Percentiles rank a stretch among this genome's conserved stretches.
Evolutionary conservation across 306 rosid species (phyloP).

Genomic region (Cucurbita moschata): DNA sequence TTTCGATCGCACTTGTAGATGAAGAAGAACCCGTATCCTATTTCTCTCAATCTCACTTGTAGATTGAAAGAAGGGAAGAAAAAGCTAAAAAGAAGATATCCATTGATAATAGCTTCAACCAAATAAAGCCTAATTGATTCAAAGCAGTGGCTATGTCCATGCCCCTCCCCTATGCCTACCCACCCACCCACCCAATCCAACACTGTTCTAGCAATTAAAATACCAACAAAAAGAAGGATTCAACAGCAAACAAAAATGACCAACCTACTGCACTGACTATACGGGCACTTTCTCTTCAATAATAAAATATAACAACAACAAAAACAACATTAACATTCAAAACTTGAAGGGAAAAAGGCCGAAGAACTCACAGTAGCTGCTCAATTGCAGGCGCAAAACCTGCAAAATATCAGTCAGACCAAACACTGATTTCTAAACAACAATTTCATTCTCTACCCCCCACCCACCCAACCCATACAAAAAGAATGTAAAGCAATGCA

Average conservation of each 20-base stretch:
- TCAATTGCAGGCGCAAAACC: conserved; percentile 7
- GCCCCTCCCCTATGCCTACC: neutral
- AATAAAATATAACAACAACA: neutral
- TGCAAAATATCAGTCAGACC: conserved; percentile 4
- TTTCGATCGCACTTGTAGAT: too few species aligned
- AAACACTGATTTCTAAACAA: neutral
- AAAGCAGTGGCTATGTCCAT: neutral
- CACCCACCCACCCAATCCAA: neutral
- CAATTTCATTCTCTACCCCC: neutral
- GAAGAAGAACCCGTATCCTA: neutral
- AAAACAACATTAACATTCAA: neutral
- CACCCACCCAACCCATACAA: neutral
- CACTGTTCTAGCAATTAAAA: neutral
- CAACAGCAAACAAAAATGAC: neutral
- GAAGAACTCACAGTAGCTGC: neutral
- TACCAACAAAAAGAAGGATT: neutral
- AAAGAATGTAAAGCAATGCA: neutral
- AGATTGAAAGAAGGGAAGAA: neutral
- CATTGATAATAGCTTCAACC: neutral
- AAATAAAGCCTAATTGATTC: neutral
- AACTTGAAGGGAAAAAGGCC: neutral
- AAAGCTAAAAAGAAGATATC: neutral
- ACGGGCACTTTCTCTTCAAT: neutral
- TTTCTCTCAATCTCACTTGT: neutral
- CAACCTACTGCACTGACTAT: neutral